Percentiles rank a stretch among this genome's conserved stretches.
Conservation (phyloP, 164 flowering plant genomes). For the Stephania japonica region DNA sequence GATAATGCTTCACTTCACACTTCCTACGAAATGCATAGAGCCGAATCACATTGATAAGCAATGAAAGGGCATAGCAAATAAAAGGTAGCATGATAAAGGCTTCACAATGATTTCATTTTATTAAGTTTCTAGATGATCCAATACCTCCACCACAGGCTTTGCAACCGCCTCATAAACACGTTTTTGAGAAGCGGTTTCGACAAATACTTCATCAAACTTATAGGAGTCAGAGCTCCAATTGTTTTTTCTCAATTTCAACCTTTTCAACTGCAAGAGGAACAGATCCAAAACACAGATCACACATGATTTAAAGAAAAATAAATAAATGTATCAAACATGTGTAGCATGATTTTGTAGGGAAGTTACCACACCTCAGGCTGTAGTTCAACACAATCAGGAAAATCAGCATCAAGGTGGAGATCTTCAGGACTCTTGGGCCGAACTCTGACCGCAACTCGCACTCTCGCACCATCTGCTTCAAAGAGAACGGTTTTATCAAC, state of each 20-base stretch:
- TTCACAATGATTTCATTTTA: not conserved
- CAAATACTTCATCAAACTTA: slow-evolving; percentile 78
- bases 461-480: slow-evolving; percentile 61
- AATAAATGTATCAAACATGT: not conserved
- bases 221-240: slow-evolving; percentile 87
- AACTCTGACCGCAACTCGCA: slow-evolving; percentile 82
- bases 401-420: slow-evolving; percentile 62
- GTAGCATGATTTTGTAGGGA: not conserved
- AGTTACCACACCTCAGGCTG: slow-evolving; percentile 75
- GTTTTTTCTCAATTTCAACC: slow-evolving; percentile 69
- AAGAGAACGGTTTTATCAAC: not conserved
- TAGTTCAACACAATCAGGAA: slow-evolving; percentile 76
- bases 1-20: no score
- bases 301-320: not conserved
- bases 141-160: slow-evolving; percentile 91
- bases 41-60: not conserved
- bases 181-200: slow-evolving; percentile 84
- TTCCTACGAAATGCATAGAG: not conserved
- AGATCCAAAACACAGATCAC: not conserved
- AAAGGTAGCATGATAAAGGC: not conserved
- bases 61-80: not conserved
- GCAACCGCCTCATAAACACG: slow-evolving; percentile 92
- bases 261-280: slow-evolving; percentile 51
- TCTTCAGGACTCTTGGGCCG: slow-evolving; percentile 79
- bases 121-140: not conserved